Evolutionary conservation across 306 rosid species (phyloP), one percentile per base, ranked within the genome.

Genomic region (Castanea sativa): DNA sequence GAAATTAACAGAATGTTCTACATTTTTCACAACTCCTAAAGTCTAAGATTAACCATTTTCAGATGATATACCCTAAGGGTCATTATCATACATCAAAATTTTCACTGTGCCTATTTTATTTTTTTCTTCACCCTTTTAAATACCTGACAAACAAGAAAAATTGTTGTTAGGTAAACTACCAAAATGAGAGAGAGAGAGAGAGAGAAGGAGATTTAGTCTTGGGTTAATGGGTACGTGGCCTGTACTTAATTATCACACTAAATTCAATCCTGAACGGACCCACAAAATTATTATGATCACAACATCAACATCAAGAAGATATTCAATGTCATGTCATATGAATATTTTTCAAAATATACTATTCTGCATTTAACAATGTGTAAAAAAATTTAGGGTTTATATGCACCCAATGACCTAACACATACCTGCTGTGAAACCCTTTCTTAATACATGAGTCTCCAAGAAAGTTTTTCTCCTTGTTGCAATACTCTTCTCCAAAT

Each of bases 91-190:
- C 76, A 75, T 76, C 71, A 81, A 73, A 76, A 75, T 16, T 25
- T 57, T 51, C 71, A 19, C 55, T 57, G 60, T 53, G 60, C 35
- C 30, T 15, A 10, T 27, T 63, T 41, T 11, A 41, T 41, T 41
- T 41, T 6, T 69, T 57, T 77, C 72, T 75, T 41, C 76, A 20
- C 84, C 82, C 38, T 73, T 38, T 71, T 20, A 69, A 23, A 85
- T 67, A 55, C 49, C 49, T 67, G 10, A 25, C 69, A 30, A 71
- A 81, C 82, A 45, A 81, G 76, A 68, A 56, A 74, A 43, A 70
- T 58, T 30, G 19, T 41, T 77, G 89, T 84, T 90, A 84, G 97
- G 94, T 92, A 83, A 94, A 83, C 97, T 86, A 89, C 98, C 93
- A 85, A 85, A 82, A 84, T 80, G 11, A 80, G 55, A 79, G 41